Evolutionary conservation across 78 protist genomes (phyloP).

Genomic region (Paratrimastix pyriformis): DNA sequence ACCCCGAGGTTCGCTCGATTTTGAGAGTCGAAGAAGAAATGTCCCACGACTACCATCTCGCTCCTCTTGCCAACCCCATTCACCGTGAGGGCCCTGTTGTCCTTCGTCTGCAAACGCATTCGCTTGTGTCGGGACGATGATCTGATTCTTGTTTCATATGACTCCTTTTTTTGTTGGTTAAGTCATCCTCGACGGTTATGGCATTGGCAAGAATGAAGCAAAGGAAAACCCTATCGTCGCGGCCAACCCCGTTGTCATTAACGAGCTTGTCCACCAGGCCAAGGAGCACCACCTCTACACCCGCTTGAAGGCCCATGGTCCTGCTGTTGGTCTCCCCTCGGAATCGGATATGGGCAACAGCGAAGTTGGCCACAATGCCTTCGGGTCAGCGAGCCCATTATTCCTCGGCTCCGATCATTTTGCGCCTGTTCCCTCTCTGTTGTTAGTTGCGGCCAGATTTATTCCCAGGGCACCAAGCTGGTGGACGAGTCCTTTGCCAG

Average conservation of each 20-base stretch:
- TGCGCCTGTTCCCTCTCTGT: too few relatives aligned
- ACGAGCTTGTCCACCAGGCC: not conserved
- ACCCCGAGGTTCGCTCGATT: too few relatives aligned
- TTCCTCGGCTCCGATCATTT: too few relatives aligned
- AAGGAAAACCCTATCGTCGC: not conserved
- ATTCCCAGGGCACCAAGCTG: slow-evolving; percentile 42
- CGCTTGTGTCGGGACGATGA: too few relatives aligned
- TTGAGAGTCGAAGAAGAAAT: too few relatives aligned
- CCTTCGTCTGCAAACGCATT: too few relatives aligned
- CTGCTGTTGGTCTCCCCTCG: slow-evolving; percentile 6
- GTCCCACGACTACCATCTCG: too few relatives aligned
- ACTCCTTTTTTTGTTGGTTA: not conserved
- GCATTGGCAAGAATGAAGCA: slow-evolving; percentile 5
- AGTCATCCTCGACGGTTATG: slow-evolving; percentile 5
- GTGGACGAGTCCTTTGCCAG: slow-evolving; percentile 20
- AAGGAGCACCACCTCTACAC: not conserved
- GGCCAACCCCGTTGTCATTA: not conserved
- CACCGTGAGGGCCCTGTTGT: too few relatives aligned
- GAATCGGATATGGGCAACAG: slow-evolving; percentile 41
- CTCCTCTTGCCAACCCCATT: too few relatives aligned
- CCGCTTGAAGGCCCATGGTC: slow-evolving; percentile 1
- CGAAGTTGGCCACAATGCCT: slow-evolving; percentile 56
- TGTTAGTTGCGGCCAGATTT: slow-evolving; percentile 36
- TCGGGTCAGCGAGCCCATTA: too few relatives aligned
- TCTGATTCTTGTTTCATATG: too few relatives aligned